Percentiles rank a stretch among this genome's conserved stretches.
Evolutionary conservation across 2,329 filamentous ascomycete species (phyloP).

Genomic region (Albophoma yamanashiensis): DNA sequence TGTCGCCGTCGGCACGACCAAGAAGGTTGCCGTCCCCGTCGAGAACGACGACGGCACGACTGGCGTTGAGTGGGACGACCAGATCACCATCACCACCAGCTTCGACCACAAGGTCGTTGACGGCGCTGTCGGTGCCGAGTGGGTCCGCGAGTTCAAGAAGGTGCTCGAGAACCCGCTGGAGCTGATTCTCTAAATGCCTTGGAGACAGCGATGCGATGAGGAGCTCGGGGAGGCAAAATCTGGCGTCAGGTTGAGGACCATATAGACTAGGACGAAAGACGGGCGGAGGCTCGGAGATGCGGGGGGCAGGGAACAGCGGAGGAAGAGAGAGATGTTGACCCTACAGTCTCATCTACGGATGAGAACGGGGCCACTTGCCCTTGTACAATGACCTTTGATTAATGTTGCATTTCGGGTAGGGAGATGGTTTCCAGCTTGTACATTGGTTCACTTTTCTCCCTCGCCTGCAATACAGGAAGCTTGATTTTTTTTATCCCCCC

Average conservation of each 20-base stretch:
- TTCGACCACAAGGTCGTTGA: conserved; percentile 99
- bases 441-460: conserved; percentile 13
- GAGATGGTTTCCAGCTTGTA: conserved; percentile 17
- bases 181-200: conserved; percentile 62
- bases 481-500: neutral
- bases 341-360: conserved; percentile 5
- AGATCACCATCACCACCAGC: conserved; percentile 88
- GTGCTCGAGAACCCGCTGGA: conserved; percentile 94
- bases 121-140: conserved; percentile 91
- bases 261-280: conserved; percentile 5
- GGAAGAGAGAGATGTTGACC: neutral
- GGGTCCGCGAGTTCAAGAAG: conserved; percentile 95
- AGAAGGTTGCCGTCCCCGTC: conserved; percentile 84
- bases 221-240: neutral
- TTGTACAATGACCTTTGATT: conserved; percentile 32
- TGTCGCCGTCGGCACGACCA: conserved; percentile 85
- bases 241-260: conserved; percentile 6
- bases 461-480: conserved; percentile 9
- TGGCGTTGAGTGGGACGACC: conserved; percentile 82
- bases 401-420: conserved; percentile 24
- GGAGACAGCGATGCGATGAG: neutral
- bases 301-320: neutral
- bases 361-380: conserved; percentile 19
- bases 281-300: neutral
- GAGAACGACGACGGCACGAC: conserved; percentile 74